Evolutionary conservation across 805 yeast genomes (phyloP).

Genomic region (Cyberlindnera mrakii): DNA sequence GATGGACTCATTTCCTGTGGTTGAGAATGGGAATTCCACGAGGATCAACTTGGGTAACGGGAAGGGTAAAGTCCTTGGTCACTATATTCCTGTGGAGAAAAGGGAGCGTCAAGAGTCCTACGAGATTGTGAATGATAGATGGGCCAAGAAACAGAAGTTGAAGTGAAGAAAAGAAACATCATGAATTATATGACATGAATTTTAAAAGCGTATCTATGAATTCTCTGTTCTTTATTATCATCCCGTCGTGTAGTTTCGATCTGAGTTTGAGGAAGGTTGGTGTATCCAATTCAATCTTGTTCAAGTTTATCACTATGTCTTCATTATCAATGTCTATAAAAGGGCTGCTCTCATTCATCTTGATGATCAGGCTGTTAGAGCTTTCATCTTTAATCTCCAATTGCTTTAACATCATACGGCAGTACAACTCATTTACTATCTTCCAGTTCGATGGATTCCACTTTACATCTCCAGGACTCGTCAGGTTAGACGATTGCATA

Average conservation of each 20-base stretch:
- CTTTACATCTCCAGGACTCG: constrained; percentile 1
- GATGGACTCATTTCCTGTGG: constrained; percentile 14
- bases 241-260: background rate
- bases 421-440: constrained; percentile 7
- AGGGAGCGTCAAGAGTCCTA: constrained; percentile 58
- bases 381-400: background rate
- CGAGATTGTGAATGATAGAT: constrained; percentile 65
- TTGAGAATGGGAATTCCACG: constrained; percentile 4
- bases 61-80: constrained; percentile 48
- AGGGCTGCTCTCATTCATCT: background rate
- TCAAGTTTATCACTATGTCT: background rate
- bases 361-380: background rate
- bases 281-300: background rate
- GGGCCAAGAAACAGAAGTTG: constrained; percentile 35
- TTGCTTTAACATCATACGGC: constrained; percentile 2
- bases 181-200: constrained; percentile 1
- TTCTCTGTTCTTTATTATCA: background rate
- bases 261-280: background rate
- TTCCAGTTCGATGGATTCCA: constrained; percentile 5
- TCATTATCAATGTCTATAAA: background rate
- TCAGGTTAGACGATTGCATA: constrained; percentile 3
- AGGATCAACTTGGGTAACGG: constrained; percentile 75
- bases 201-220: constrained; percentile 4
- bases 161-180: background rate
- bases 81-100: constrained; percentile 50